Base-by-base conservation (phyloP, 2,329 filamentous ascomycete genomes). In the Diplodia sapinea region DNA sequence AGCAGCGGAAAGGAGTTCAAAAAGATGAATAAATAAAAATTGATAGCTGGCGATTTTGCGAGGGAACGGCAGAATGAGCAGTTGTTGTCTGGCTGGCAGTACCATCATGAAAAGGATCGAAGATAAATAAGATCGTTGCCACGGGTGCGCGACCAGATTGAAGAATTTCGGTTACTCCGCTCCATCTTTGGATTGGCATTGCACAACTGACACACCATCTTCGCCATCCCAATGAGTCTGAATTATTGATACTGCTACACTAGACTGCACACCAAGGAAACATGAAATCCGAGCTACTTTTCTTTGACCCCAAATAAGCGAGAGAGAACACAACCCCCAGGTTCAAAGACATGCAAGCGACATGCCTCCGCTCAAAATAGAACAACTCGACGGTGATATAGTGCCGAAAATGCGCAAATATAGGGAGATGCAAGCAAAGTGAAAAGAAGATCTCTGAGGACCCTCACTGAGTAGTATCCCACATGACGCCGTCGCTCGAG, bases 401-500 rank as follows among this genome's bases (percentile, higher is more conserved):
- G 33, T 61, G 57, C 57, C 57, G 57, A 61, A 33, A 49, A 49
- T 49, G 23, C 29, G 50, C 20, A 52, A 29, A 52, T 26, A 52
- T 26, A 15, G 26, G 29, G 36, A 5, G 43, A 20, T 47, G 12
- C 43, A 20, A 47, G 43, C 43, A 47, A 47, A 47, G 43, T 7
- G 43, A 20, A 20, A 47, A 47, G 13, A n/a, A 31, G 20, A 26
- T 52, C 40, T 40, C n/a, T 38, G 15, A n/a, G 8, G 51, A 54
- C 15, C 43, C 43, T 47, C 43, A 47, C 43, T 20, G 23, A 61
- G 3, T 31, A 49, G 52, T 12, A 50, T 56, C 26, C 40, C 57
- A 61, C 26, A 23, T 36, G 47, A 61, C 40, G 57, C 57, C 57
- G 17, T 61, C 57, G 57, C 57, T 61, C 15, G 23, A 47, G 43